Base-by-base conservation (phyloP, 441 rosid genomes). In the Populus tomentosa region DNA sequence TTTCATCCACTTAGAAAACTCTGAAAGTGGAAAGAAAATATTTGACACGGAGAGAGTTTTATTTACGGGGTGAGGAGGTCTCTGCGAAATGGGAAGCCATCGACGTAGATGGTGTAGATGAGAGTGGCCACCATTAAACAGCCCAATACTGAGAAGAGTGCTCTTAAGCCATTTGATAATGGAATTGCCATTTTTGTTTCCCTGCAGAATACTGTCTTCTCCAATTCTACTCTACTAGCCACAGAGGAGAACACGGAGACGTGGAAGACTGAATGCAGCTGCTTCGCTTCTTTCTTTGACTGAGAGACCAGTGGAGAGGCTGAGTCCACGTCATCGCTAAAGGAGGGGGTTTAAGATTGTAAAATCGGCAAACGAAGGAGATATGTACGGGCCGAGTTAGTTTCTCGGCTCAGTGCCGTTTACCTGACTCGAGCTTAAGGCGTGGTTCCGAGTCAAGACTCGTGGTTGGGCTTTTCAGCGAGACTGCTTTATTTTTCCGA, bases 1-100 rank as follows among this genome's bases (percentile, higher is more conserved):
- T 50, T 50, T 50, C 59, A 50, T 50, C 0, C 16, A 50, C n/a
- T 16, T 50, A 18, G 59, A 50, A 16, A 50, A 16, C 0, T 50
- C 59, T 18, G 59, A 50, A 50, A 50, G 6, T 16, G n/a, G n/a
- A 50, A 50, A 50, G 59, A 50, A 50, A 50, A 50, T 20, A 6
- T 6, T 1, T 7, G 53, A 53, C 7, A 32, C 0, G 33, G 26
- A 72, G 61, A 56, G 28, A 36, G 84, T 69, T 4, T 68, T 32
- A 67, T 50, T 23, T 87, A 92, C 98, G 95, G 95, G 26, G 96
- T 90, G 77, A 89, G 92, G 82, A 92, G 89, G 46, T 92, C 94
- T 21, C 13, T 77, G 82, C 93, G 95, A 75, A 90, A 88, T 73
- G 97, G 97, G 56, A 88, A 89, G 79, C 97, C 96, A 66, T 91